Base-by-base conservation (phyloP, 1,139 yeast genomes). In the Hyphopichia burtonii region DNA sequence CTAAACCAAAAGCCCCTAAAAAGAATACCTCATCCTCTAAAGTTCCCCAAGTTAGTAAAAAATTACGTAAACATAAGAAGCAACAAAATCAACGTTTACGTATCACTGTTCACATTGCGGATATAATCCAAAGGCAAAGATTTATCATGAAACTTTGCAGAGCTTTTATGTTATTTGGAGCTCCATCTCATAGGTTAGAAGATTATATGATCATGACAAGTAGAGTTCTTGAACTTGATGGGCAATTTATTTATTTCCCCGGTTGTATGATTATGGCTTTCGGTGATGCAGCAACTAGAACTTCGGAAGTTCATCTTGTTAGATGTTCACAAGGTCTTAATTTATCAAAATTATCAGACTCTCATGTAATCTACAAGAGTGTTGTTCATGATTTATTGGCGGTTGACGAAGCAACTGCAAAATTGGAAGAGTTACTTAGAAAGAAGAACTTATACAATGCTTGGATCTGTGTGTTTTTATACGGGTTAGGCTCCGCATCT, bases 201-300 rank as follows among this genome's bases (percentile, higher is more conserved):
- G 97, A 90, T 57, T 90, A 88, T 61, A 81, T 91, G 87, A 76
- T 83, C 28, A 85, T 87, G 91, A 90, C 96, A 1, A 83, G 95
- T 19, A 74, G 95, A 45, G 96, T 89, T 6, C 70, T 91, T 46
- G 96, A 88, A 58, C 86, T 90, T 43, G 96, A 90, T 59, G 96
- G 94, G 0, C 96, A 90, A 55, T 90, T 87, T 51, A 74, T 91
- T 44, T 91, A 91, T 58, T 76, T 91, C 48, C 97, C 98, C 0
- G 97, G 97, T 0, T 86, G 96, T 59, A 90, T 91, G 96, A 78
- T 91, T 49, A 82, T 87, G 14, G 86, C 96, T 0, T 91, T 90
- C 64, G 96, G 96, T 61, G 97, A 90, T 63, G 83, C 89, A 2
- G 82, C 95, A 4, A 89, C 97, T 1, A 86, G 96, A 66, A 91